phyloP scores from a whole-genome alignment of 345 rosid genomes.

The Brassica incana region DNA sequence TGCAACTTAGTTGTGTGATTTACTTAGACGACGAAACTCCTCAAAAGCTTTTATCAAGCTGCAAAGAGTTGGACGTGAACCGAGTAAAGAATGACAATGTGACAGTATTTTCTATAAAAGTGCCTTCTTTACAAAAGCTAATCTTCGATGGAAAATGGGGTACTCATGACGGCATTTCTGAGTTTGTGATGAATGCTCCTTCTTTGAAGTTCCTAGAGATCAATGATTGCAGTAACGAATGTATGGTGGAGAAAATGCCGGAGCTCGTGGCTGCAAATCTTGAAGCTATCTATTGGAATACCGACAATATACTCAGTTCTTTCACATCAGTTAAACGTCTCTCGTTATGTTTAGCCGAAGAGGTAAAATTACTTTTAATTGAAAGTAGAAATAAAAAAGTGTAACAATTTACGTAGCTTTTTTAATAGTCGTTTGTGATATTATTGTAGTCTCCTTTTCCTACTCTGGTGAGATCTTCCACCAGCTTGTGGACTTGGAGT shows the following conservation, averaged over 20 bases:
- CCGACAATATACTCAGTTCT: background rate
- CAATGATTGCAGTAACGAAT: background rate
- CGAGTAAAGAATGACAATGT: background rate
- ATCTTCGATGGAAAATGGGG: background rate
- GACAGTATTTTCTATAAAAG: background rate
- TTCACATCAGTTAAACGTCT: conserved; percentile 15
- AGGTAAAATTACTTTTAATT: background rate
- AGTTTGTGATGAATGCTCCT: conserved; percentile 11
- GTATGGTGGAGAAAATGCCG: conserved; percentile 1
- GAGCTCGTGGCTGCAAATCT: conserved; percentile 16
- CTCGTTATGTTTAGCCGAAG: background rate
- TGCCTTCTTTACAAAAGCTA: conserved; percentile 8
- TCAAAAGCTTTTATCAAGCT: conserved; percentile 8
- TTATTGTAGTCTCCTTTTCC: conserved; percentile 9
- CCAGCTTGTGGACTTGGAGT: conserved; percentile 15
- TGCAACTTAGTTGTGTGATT: background rate
- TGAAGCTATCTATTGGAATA: background rate
- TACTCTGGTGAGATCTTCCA: conserved; percentile 2
- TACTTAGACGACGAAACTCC: conserved; percentile 9
- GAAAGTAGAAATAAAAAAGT: background rate
- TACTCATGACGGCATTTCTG: background rate
- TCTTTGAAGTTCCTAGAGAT: conserved; percentile 6
- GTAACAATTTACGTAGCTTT: background rate
- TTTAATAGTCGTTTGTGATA: background rate
- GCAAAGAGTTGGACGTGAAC: background rate